These are phyloP conservation scores for Ustilago curta DNA, from an alignment of 1,284 basidiomycete species.

Conservation along the genomic window DNA sequence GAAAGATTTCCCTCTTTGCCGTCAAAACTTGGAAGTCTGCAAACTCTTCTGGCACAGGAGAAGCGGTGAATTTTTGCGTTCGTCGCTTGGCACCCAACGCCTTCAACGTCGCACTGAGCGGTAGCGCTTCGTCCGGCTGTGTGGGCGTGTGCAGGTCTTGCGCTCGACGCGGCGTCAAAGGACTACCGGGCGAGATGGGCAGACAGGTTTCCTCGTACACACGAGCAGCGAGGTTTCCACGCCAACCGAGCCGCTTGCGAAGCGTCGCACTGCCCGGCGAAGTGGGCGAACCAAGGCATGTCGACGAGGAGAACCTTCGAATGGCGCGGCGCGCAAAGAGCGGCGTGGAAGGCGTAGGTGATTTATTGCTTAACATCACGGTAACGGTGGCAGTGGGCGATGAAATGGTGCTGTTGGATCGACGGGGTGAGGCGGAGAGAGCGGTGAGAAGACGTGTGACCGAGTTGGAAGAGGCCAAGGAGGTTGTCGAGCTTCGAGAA, in stretches of 20 bases:
- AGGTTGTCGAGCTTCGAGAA: slow-evolving; percentile 13
- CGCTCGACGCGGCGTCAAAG: slow-evolving; percentile 35
- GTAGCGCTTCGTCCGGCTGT: slow-evolving; percentile 13
- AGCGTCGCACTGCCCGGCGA: slow-evolving; percentile 5
- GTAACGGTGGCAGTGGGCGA: slow-evolving; percentile 12
- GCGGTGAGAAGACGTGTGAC: slow-evolving; percentile 16
- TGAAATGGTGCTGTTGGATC: not conserved
- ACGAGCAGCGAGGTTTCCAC: slow-evolving; percentile 2
- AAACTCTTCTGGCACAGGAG: not conserved
- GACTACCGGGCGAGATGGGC: slow-evolving; percentile 32
- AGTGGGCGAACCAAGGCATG: slow-evolving; percentile 29
- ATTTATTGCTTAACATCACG: slow-evolving; percentile 18
- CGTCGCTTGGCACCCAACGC: slow-evolving; percentile 36
- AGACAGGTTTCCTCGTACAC: slow-evolving; percentile 19
- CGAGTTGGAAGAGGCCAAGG: slow-evolving; percentile 8
- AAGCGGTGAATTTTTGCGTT: slow-evolving; percentile 5
- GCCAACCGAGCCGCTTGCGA: slow-evolving; percentile 41
- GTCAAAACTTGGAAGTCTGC: slow-evolving; percentile 20
- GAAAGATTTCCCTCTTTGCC: slow-evolving; percentile 21
- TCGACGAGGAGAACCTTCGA: slow-evolving; percentile 32
- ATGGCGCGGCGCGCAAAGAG: slow-evolving; percentile 36
- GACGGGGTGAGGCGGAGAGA: slow-evolving; percentile 11
- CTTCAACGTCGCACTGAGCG: slow-evolving; percentile 41
- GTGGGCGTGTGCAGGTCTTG: slow-evolving; percentile 35
- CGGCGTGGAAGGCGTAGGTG: slow-evolving; percentile 29